Percentiles rank a stretch among this genome's conserved stretches.
phyloP scores from a whole-genome alignment of 495 filamentous ascomycete species.

The Aspergillus egyptiacus region DNA sequence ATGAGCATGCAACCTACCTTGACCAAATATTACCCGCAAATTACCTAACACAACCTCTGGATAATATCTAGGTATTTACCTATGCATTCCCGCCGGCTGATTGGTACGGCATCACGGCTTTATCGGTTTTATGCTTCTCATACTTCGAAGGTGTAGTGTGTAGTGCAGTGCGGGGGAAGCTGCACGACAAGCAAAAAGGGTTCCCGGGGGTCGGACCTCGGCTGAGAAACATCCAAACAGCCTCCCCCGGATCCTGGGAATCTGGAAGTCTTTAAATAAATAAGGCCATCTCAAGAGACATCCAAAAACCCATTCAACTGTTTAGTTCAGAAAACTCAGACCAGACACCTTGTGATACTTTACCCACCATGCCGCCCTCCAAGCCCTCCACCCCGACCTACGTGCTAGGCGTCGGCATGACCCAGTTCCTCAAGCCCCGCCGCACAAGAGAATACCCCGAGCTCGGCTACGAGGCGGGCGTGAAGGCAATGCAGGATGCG shows the following conservation, averaged over 20 bases:
- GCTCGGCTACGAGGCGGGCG: constrained; percentile 87
- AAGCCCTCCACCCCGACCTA: constrained; percentile 50
- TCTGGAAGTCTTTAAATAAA: constrained; percentile 1
- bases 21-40: no score
- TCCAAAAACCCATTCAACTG: background rate
- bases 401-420: constrained; percentile 95
- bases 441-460: constrained; percentile 64
- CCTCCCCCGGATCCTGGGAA: background rate
- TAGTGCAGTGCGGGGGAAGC: constrained; percentile 6
- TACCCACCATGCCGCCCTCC: constrained; percentile 1
- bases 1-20: no score
- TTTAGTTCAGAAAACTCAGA: no score
- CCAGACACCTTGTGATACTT: no score
- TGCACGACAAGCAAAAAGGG: background rate
- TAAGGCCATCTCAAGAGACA: background rate
- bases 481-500: constrained; percentile 94
- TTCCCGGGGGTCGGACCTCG: constrained; percentile 13
- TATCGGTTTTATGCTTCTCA: background rate
- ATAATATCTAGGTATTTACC: no score
- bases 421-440: constrained; percentile 96
- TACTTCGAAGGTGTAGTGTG: background rate
- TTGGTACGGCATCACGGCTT: constrained; percentile 1
- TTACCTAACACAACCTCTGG: no score
- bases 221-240: background rate
- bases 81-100: no score